Evolutionary conservation across 2,329 filamentous ascomycete species (phyloP).

Genomic region (Blastomyces emzantsi): DNA sequence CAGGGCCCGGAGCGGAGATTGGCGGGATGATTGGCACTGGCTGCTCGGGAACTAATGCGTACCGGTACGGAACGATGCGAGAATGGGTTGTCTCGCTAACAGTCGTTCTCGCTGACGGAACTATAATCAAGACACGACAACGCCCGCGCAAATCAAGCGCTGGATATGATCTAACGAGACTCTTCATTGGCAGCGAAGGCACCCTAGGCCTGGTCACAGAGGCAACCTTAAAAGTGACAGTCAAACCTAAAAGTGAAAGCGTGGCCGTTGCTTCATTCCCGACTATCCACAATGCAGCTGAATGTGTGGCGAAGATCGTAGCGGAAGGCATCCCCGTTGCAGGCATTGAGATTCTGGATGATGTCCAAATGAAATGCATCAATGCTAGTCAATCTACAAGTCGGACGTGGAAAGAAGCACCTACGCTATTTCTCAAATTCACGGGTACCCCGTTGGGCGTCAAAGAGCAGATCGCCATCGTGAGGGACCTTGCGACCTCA

Average conservation of each 20-base stretch:
- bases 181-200: conserved; percentile 86
- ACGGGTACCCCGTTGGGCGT: conserved; percentile 55
- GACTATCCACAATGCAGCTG: conserved; percentile 59
- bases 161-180: conserved; percentile 81
- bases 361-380: conserved; percentile 74
- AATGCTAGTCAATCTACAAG: conserved; percentile 43
- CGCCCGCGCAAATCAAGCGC: conserved; percentile 82
- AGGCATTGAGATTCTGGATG: conserved; percentile 87
- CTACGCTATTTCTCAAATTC: conserved; percentile 70
- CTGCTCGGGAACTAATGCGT: conserved; percentile 70
- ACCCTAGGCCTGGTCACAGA: conserved; percentile 88
- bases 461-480: conserved; percentile 54
- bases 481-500: conserved; percentile 49
- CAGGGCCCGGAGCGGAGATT: conserved; percentile 85
- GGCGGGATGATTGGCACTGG: conserved; percentile 56
- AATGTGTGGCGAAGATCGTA: conserved; percentile 73
- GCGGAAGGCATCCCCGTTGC: conserved; percentile 73
- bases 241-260: conserved; percentile 66
- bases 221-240: conserved; percentile 77
- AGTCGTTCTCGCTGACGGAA: conserved; percentile 82
- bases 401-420: conserved; percentile 55
- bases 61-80: conserved; percentile 88
- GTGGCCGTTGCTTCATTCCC: conserved; percentile 68
- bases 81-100: conserved; percentile 86
- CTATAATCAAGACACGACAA: conserved; percentile 79